Percentiles rank a stretch among this genome's conserved stretches.
Conservation (phyloP, 331 rosid species). For the Stylosanthes scabra region DNA sequence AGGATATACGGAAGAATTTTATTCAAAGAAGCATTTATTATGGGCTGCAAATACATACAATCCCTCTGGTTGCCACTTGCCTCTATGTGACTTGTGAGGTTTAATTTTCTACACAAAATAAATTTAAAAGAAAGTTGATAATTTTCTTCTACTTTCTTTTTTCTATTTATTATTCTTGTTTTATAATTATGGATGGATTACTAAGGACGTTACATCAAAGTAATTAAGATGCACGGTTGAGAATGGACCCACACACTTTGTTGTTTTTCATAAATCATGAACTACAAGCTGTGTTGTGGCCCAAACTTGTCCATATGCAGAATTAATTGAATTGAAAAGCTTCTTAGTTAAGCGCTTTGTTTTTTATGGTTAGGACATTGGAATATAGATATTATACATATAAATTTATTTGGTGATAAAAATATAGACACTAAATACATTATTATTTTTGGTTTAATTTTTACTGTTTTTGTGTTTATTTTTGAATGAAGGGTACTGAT, state of each 20-base stretch:
- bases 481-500: too few species aligned
- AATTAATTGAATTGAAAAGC: background rate
- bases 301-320: conserved; percentile 5
- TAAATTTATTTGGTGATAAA: too few species aligned
- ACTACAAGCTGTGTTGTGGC: background rate
- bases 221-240: background rate
- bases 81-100: background rate
- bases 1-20: too few species aligned
- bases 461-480: too few species aligned
- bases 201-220: background rate
- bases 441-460: too few species aligned
- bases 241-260: conserved; percentile 26
- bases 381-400: too few species aligned
- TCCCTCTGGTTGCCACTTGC: too few species aligned
- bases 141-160: background rate
- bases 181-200: background rate
- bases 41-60: too few species aligned
- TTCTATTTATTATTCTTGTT: background rate
- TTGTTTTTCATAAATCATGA: conserved; percentile 24
- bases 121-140: background rate
- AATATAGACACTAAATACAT: too few species aligned
- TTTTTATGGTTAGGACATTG: too few species aligned
- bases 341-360: conserved; percentile 1
- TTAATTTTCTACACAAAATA: background rate
- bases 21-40: too few species aligned